Conservation (phyloP, 345 rosid genomes). For the Hibiscus trionum region DNA sequence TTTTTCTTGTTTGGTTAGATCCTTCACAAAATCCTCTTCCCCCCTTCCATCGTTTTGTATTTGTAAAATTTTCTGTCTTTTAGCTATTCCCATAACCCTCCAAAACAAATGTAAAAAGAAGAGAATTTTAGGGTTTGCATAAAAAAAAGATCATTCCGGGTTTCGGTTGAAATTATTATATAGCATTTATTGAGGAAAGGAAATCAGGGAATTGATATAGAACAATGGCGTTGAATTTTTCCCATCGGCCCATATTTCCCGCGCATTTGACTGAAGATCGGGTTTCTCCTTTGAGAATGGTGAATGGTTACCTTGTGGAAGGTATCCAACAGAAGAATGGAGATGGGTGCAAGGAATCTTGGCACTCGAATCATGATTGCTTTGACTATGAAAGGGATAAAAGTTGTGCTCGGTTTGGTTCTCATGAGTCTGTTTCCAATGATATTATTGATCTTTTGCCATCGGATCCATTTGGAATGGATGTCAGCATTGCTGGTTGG, state of each 20-base stretch:
- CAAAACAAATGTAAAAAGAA: background rate
- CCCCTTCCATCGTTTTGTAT: background rate
- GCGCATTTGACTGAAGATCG: constrained; percentile 55
- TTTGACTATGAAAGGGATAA: constrained; percentile 56
- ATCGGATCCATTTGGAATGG: constrained; percentile 89
- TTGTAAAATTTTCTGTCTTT: background rate
- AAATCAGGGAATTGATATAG: constrained; percentile 11
- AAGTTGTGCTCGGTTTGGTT: constrained; percentile 29
- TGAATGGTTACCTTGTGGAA: constrained; percentile 53
- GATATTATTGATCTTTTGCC: constrained; percentile 60
- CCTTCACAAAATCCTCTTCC: background rate
- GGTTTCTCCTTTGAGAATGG: constrained; percentile 62
- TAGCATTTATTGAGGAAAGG: constrained; percentile 3
- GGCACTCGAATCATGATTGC: constrained; percentile 36
- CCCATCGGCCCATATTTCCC: constrained; percentile 59
- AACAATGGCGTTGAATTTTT: constrained; percentile 78
- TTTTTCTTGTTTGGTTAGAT: constrained; percentile 13
- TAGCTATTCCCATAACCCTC: background rate
- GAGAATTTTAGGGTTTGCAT: background rate
- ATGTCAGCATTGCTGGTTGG: constrained; percentile 67
- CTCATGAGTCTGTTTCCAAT: constrained; percentile 57
- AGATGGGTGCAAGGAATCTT: constrained; percentile 27
- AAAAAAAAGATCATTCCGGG: background rate
- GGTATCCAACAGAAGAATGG: constrained; percentile 37
- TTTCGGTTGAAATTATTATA: constrained; percentile 4